These are phyloP conservation scores for Trichoderma polysporum DNA, from an alignment of 2,329 filamentous ascomycete genomes.

Conservation along the genomic window DNA sequence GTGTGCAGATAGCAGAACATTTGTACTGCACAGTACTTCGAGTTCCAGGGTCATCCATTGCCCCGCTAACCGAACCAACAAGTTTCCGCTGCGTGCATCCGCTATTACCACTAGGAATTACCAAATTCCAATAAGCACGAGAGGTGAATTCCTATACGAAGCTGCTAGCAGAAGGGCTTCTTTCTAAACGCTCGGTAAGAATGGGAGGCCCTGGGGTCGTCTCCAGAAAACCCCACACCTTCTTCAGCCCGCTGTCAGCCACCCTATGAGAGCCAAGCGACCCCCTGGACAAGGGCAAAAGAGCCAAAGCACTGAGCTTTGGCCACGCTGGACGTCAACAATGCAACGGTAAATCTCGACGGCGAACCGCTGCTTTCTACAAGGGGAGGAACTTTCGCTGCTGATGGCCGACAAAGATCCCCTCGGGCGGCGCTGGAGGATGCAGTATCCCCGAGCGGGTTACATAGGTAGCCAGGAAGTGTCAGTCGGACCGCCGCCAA, in stretches of 20 bases:
- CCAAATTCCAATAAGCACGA: not conserved
- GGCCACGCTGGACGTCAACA: not conserved
- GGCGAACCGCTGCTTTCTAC: conserved; percentile 1
- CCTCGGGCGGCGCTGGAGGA: not conserved
- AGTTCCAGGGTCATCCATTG: not conserved
- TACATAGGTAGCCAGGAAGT: not conserved
- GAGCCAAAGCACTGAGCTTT: not conserved
- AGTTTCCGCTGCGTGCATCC: not conserved
- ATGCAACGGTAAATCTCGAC: conserved; percentile 14
- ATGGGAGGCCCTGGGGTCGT: too few species aligned
- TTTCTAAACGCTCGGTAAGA: too few species aligned
- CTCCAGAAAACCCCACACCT: not conserved
- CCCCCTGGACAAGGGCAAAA: not conserved
- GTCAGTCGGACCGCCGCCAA: not conserved
- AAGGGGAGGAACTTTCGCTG: conserved; percentile 12
- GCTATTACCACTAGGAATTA: not conserved
- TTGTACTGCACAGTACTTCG: not conserved
- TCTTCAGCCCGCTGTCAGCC: not conserved
- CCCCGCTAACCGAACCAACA: not conserved
- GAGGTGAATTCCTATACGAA: not conserved
- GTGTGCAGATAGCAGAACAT: not conserved
- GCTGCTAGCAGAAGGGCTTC: not conserved
- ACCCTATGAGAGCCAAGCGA: not conserved
- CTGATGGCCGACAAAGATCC: conserved; percentile 12
- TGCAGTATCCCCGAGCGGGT: conserved; percentile 8